Base-by-base conservation (phyloP, 768 basidiomycete genomes). In the Amanita brunnescens region DNA sequence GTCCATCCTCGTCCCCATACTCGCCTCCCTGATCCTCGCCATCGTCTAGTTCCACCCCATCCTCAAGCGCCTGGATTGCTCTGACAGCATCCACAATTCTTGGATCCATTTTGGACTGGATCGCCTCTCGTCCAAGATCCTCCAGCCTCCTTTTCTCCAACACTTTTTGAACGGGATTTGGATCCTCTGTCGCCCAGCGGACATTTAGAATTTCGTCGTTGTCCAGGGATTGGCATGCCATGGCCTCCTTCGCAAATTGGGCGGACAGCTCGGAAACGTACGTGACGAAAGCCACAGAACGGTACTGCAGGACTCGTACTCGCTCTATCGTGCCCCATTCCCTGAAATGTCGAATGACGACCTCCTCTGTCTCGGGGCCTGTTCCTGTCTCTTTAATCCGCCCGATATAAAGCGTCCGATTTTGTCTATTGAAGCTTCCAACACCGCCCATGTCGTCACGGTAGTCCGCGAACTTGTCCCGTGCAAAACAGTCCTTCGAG, bases 401-500 rank as follows among this genome's bases (percentile, higher is more conserved):
- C 2, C 95, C 95, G 40, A 99, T 80, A 64, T 99, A 99, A 13
- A 99, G 64, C 34, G 96, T 98, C 53, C 95, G 72, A 65, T 99
- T 99, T 66, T 91, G 87, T 34, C 94, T 71, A 60, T 87, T 88
- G 70, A 98, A 98, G 54, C 89, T 92, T 10, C 96, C 96, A 26
- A 98, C 95, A 69, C 96, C 96, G 59, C 96, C 96, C 96, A 99
- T 98, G 64, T 99, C 96, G 64, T 99, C 96, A 54, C 95, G 75
- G 67, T 99, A 99, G 67, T 96, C 93, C 0, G 93, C 72, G 66
- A 97, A 96, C 70, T 97, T 97, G 72, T 96, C 93, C 41, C 96
- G 75, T 0, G 91, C 92, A 63, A 99, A 99, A 64, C 92, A 95
- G 66, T 99, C 96, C 64, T 95, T 90, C 6, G 93, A 91, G 39